Conservation (phyloP, 495 filamentous ascomycete genomes). For the Neurospora sp. region DNA sequence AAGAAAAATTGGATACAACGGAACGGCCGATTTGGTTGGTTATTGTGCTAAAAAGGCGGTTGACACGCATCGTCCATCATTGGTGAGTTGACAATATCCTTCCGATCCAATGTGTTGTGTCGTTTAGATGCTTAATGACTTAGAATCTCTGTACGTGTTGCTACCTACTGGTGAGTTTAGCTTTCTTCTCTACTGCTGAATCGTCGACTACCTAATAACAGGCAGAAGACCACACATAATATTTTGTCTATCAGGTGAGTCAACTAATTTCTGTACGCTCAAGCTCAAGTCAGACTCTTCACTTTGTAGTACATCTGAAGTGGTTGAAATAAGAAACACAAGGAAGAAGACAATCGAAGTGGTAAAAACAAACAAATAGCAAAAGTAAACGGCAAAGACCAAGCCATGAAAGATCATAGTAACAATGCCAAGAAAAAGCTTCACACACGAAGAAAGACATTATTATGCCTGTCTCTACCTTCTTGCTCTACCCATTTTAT, state of each 20-base stretch:
- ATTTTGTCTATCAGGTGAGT: not conserved
- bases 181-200: not conserved
- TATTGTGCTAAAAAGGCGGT: not conserved
- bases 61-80: not conserved
- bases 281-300: not conserved
- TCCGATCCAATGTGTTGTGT: not conserved
- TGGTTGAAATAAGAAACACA: not conserved
- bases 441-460: too few relatives aligned
- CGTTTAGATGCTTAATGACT: not conserved
- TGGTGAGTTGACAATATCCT: not conserved
- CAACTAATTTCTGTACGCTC: not conserved
- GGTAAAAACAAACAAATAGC: too few relatives aligned
- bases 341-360: not conserved
- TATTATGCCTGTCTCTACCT: too few relatives aligned
- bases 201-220: not conserved
- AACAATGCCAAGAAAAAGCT: too few relatives aligned
- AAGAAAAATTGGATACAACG: not conserved
- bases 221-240: not conserved
- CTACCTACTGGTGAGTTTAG: not conserved
- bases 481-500: too few relatives aligned
- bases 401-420: too few relatives aligned
- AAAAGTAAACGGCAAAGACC: too few relatives aligned
- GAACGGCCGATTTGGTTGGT: not conserved
- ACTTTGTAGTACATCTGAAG: not conserved
- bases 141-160: not conserved